A percentile compares a stretch with the other conserved stretches of the same genome.
These are phyloP conservation scores for Pleurotus djamor DNA, from an alignment of 768 basidiomycete genomes.

Conservation along the genomic window DNA sequence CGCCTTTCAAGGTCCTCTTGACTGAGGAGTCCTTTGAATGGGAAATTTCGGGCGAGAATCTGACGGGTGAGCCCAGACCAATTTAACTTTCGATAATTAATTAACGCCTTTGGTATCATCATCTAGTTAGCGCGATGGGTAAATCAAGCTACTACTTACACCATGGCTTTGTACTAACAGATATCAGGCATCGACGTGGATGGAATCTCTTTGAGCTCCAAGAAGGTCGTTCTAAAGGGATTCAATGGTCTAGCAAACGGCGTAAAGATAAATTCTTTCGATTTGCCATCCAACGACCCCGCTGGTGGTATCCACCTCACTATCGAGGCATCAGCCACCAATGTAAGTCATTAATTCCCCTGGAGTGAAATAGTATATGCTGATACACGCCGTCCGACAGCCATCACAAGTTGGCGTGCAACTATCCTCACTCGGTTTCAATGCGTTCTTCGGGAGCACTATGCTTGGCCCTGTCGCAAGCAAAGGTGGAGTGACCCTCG, in stretches of 20 bases:
- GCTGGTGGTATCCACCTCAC: slow-evolving; percentile 70
- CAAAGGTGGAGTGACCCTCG: slow-evolving; percentile 48
- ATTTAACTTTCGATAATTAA: background rate
- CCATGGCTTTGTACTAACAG: background rate
- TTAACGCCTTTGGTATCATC: background rate
- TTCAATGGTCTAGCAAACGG: slow-evolving; percentile 66
- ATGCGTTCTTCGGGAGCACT: slow-evolving; percentile 48
- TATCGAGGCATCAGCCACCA: slow-evolving; percentile 54
- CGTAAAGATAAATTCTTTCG: slow-evolving; percentile 66
- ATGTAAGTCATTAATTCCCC: slow-evolving; percentile 54
- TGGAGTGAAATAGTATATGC: too few species aligned
- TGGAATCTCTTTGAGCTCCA: slow-evolving; percentile 51
- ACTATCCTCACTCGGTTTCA: slow-evolving; percentile 59
- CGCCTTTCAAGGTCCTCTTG: slow-evolving; percentile 39
- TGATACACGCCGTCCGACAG: too few species aligned
- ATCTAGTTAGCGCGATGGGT: slow-evolving; percentile 58
- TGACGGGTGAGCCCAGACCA: slow-evolving; percentile 42
- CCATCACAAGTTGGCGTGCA: slow-evolving; percentile 76
- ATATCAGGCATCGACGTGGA: slow-evolving; percentile 52
- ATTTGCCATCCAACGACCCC: slow-evolving; percentile 69
- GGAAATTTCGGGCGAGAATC: slow-evolving; percentile 63
- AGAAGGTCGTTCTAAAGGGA: slow-evolving; percentile 63
- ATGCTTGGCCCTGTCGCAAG: slow-evolving; percentile 61
- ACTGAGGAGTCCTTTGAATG: slow-evolving; percentile 68
- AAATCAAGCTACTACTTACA: slow-evolving; percentile 1